phyloP scores from a whole-genome alignment of 352 stramenopile genomes.

The Globisporangium viniferum region DNA sequence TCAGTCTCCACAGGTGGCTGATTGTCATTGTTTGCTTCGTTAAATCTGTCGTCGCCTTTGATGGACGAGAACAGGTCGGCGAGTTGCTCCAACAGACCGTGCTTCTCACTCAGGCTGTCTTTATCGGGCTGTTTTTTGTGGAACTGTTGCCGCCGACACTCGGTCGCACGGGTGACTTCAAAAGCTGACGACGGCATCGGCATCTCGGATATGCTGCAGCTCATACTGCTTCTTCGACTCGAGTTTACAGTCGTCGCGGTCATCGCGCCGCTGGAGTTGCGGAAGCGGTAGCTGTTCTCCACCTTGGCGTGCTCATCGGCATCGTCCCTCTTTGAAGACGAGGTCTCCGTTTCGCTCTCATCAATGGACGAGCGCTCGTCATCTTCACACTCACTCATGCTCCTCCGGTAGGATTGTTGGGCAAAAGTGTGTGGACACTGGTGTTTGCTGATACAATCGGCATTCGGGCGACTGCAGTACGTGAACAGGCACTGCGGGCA shows the following conservation, averaged over 20 bases:
- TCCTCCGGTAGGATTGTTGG: background rate
- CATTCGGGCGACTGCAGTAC: constrained; percentile 45
- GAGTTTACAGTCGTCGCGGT: constrained; percentile 9
- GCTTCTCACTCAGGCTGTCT: background rate
- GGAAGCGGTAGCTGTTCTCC: constrained; percentile 15
- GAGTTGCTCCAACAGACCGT: constrained; percentile 1
- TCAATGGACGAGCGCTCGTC: background rate
- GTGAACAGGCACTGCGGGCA: constrained; percentile 54
- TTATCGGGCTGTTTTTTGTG: background rate
- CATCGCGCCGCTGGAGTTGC: constrained; percentile 14
- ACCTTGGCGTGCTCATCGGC: background rate
- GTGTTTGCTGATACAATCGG: constrained; percentile 60
- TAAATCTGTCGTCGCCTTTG: background rate
- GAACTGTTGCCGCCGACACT: constrained; percentile 21
- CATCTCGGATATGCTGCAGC: constrained; percentile 6
- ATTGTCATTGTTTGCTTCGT: constrained; percentile 2
- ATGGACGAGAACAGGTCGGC: constrained; percentile 3
- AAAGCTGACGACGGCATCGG: background rate
- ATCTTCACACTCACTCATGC: constrained; percentile 9
- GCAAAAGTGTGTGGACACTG: constrained; percentile 45
- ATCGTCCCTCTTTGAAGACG: background rate
- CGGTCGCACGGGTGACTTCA: background rate
- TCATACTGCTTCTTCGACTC: constrained; percentile 17
- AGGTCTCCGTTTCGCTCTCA: background rate
- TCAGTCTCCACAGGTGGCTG: background rate